Conservation (phyloP, 1,284 basidiomycete genomes). For the Ceratobasidium sp. region DNA sequence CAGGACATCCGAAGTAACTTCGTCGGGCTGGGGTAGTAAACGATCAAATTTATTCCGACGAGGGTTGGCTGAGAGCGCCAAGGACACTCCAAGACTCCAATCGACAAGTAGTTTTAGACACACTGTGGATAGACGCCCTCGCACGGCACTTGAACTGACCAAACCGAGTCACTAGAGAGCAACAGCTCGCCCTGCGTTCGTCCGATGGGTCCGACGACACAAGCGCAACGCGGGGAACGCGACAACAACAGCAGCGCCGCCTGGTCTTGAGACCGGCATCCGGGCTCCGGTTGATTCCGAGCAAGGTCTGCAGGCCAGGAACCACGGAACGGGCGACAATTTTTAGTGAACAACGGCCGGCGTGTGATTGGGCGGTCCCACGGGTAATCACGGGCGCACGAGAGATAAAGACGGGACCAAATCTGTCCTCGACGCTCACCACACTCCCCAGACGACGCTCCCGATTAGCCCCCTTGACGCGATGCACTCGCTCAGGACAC, state of each 20-base stretch:
- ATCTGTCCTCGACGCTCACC: not conserved
- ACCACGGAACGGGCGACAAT: slow-evolving; percentile 23
- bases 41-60: not conserved
- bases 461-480: not conserved
- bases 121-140: not conserved
- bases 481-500: slow-evolving; percentile 31
- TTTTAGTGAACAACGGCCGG: slow-evolving; percentile 21
- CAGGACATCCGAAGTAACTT: not conserved
- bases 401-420: slow-evolving; percentile 41
- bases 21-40: not conserved
- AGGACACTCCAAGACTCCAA: not conserved
- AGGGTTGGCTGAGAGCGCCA: not conserved
- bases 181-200: not conserved
- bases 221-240: not conserved
- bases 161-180: not conserved
- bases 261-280: slow-evolving; percentile 2
- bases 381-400: slow-evolving; percentile 10
- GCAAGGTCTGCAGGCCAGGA: slow-evolving; percentile 31
- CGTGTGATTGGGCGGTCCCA: slow-evolving; percentile 42
- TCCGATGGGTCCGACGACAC: slow-evolving; percentile 19
- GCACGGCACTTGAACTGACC: not conserved
- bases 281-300: slow-evolving; percentile 31
- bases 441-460: slow-evolving; percentile 4
- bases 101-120: not conserved
- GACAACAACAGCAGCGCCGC: not conserved